Percentiles rank a stretch among this genome's conserved stretches.
Evolutionary conservation across 2,329 filamentous ascomycete genomes (phyloP).

Genomic region (Calonectria pseudoturangicola): DNA sequence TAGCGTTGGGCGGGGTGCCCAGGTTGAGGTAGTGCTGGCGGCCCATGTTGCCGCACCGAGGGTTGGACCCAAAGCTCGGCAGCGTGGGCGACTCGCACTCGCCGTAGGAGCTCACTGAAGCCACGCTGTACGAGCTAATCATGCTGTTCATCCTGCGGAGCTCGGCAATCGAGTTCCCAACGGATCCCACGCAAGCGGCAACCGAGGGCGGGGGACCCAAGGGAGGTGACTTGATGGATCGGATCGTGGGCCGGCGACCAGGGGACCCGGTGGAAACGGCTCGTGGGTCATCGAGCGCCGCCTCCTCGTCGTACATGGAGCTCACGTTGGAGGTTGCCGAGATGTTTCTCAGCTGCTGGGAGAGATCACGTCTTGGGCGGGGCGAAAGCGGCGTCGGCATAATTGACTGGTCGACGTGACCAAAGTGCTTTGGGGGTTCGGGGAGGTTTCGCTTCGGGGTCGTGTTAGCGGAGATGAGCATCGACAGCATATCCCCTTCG

Average conservation of each 20-base stretch:
- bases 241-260: slow-evolving; percentile 44
- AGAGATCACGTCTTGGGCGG: slow-evolving; percentile 44
- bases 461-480: slow-evolving; percentile 53
- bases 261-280: slow-evolving; percentile 52
- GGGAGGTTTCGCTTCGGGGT: slow-evolving; percentile 55
- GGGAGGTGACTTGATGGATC: slow-evolving; percentile 38
- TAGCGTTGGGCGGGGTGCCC: slow-evolving; percentile 55
- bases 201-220: slow-evolving; percentile 33
- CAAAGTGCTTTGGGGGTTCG: slow-evolving; percentile 54
- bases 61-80: slow-evolving; percentile 58
- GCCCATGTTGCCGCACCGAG: slow-evolving; percentile 60
- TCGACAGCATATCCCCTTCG: slow-evolving; percentile 58
- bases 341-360: slow-evolving; percentile 47
- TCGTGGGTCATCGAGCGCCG: slow-evolving; percentile 36
- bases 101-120: slow-evolving; percentile 58
- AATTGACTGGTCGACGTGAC: slow-evolving; percentile 53
- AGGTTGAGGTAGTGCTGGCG: slow-evolving; percentile 69
- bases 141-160: slow-evolving; percentile 76
- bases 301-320: slow-evolving; percentile 52
- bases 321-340: slow-evolving; percentile 51
- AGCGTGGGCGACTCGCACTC: slow-evolving; percentile 63
- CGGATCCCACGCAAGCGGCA: slow-evolving; percentile 44
- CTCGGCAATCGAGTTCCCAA: slow-evolving; percentile 69
- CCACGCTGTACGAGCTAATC: slow-evolving; percentile 66
- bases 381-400: slow-evolving; percentile 57